Base-by-base conservation (phyloP, 1,139 yeast genomes). In the Taiozyma onychis region DNA sequence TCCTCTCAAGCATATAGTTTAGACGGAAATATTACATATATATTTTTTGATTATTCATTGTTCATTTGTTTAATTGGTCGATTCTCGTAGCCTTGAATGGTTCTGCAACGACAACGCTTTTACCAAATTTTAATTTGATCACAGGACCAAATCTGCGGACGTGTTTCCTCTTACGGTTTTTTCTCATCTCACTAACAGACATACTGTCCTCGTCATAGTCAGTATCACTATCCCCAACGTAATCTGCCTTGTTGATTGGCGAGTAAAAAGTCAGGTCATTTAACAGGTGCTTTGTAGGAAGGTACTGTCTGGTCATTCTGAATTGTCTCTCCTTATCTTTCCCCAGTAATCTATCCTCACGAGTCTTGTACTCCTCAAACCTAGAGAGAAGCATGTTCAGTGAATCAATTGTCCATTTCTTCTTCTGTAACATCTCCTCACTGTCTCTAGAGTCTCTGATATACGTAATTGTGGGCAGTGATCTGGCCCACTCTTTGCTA, bases 401-500 rank as follows among this genome's bases (percentile, higher is more conserved):
- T 51, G 81, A 85, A 9, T 62, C 61, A 3, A 80, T 66, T 0
- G 91, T 83, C 53, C 79, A 66, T 5, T 66, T 64, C 39, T 78
- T 70, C 60, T 86, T 86, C 21, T 54, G 51, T 24, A 64, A 66
- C 57, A 84, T 61, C 57, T 86, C 95, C 3, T 66, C 65, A 4
- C 54, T 59, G 60, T 83, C 78, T 26, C 64, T 63, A 0, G 68
- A 57, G 61, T 85, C 74, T 11, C 74, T 69, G 18, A 86, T 70
- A n/a, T 70, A 68, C 0, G 89, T 83, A 39, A 85, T 75, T 4
- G 67, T 65, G 1, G 79, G 77, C 6, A 87, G 69, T 22, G 73
- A 69, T 26, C 70, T 67, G 3, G 65, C 60, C 95, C 95, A 86
- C 54, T 77, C 81, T 22, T 75, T 70, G 53, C 78, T 80, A 28